These are phyloP conservation scores for Isoetes engelmannii DNA, from an alignment of 83 land plant species.

Conservation along the genomic window DNA sequence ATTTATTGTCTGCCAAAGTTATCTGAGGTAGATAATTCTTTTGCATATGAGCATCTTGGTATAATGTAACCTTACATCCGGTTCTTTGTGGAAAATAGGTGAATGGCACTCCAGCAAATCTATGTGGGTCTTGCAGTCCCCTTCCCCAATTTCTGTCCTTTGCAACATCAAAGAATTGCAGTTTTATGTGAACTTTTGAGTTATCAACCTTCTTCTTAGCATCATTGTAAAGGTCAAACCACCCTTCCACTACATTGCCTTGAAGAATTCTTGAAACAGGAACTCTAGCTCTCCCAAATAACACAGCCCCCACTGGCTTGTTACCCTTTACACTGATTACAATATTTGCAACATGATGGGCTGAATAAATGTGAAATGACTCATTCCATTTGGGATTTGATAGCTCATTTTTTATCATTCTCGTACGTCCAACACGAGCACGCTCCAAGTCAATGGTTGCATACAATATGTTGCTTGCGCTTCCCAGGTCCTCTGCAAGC, in stretches of 20 bases:
- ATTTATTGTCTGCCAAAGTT: neutral
- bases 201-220: neutral
- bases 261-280: conserved; percentile 7
- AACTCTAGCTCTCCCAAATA: conserved; percentile 27
- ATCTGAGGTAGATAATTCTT: neutral
- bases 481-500: conserved; percentile 17
- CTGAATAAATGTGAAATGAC: conserved; percentile 33
- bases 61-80: conserved; percentile 63
- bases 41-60: conserved; percentile 72
- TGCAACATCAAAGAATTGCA: conserved; percentile 27
- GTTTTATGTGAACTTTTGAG: conserved; percentile 9
- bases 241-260: conserved; percentile 16
- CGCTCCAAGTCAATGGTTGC: conserved; percentile 31
- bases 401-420: conserved; percentile 12
- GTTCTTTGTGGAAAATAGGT: conserved; percentile 51
- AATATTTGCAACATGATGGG: conserved; percentile 27
- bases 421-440: conserved; percentile 31
- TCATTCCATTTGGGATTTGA: conserved; percentile 31
- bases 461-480: conserved; percentile 25
- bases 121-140: conserved; percentile 39
- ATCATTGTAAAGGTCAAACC: conserved; percentile 22
- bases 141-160: conserved; percentile 39
- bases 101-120: conserved; percentile 59
- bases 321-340: conserved; percentile 29
- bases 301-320: conserved; percentile 11